phyloP scores from a whole-genome alignment of 2,329 filamentous ascomycete species.

The Colletotrichum tofieldiae region DNA sequence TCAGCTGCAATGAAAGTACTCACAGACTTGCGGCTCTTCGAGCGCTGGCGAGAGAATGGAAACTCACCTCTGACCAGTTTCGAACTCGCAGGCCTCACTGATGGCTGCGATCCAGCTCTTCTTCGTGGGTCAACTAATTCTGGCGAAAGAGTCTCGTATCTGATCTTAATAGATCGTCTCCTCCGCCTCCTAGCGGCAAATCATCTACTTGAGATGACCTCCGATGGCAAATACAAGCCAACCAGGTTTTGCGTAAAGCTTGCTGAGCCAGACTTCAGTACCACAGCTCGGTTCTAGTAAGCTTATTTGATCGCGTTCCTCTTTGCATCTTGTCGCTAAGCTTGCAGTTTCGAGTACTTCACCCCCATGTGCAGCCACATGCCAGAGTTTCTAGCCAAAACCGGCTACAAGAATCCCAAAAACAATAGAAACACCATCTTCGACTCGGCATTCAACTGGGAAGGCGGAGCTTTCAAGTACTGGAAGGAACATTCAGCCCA shows the following conservation, averaged over 20 bases:
- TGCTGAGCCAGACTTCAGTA: not conserved
- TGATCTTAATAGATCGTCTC: not conserved
- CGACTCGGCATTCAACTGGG: not conserved
- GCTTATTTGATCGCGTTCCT: not conserved
- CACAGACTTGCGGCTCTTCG: not conserved
- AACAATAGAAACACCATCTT: not conserved
- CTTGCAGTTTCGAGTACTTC: not conserved
- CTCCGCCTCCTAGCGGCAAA: conserved; percentile 21
- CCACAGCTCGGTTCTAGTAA: conserved; percentile 7
- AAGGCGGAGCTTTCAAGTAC: conserved; percentile 17
- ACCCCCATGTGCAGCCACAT: not conserved
- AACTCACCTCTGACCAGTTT: not conserved
- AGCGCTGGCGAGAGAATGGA: conserved; percentile 2
- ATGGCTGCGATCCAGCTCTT: conserved; percentile 2
- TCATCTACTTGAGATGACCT: conserved; percentile 1
- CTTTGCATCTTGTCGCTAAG: too few species aligned
- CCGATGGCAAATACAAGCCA: not conserved
- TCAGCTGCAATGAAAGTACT: conserved; percentile 1
- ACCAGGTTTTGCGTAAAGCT: not conserved
- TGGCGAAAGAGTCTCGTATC: not conserved
- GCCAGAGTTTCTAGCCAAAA: conserved; percentile 4
- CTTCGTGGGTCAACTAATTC: not conserved
- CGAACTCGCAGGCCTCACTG: conserved; percentile 1
- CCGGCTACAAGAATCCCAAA: not conserved
- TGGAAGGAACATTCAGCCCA: not conserved